Percentiles rank a stretch among this genome's conserved stretches.
Evolutionary conservation across 345 rosid species (phyloP).

Genomic region (Laguncularia racemosa): DNA sequence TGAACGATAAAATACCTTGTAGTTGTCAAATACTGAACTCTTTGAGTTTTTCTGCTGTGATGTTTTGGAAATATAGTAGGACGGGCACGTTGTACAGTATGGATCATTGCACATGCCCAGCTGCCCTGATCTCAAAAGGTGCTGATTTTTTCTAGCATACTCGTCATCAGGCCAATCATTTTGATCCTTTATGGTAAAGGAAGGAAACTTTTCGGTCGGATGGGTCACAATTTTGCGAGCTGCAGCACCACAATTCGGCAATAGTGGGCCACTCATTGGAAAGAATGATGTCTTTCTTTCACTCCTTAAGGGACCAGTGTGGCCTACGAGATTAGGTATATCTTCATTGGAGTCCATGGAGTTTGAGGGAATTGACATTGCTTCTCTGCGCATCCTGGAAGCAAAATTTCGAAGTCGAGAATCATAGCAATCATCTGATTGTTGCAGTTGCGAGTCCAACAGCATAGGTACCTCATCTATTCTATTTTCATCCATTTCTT

Average conservation of each 20-base stretch:
- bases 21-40: constrained; percentile 41
- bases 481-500: constrained; percentile 39
- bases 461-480: constrained; percentile 72
- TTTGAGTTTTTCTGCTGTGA: constrained; percentile 26
- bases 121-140: constrained; percentile 77
- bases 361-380: constrained; percentile 45
- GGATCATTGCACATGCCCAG: constrained; percentile 87
- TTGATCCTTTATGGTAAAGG: constrained; percentile 29
- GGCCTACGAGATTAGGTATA: constrained; percentile 40
- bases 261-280: constrained; percentile 75
- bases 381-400: constrained; percentile 49
- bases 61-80: constrained; percentile 40
- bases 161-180: constrained; percentile 28
- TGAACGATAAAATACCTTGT: constrained; percentile 28
- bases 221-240: constrained; percentile 15
- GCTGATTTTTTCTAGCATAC: constrained; percentile 46
- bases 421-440: constrained; percentile 20
- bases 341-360: constrained; percentile 38
- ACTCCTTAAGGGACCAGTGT: constrained; percentile 77
- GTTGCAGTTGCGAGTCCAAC: constrained; percentile 24
- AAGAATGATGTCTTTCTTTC: constrained; percentile 39
- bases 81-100: constrained; percentile 87
- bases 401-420: constrained; percentile 27
- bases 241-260: constrained; percentile 16
- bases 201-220: constrained; percentile 1